Conservation (phyloP, 352 stramenopile genomes). For the Aphanomyces invadans region DNA sequence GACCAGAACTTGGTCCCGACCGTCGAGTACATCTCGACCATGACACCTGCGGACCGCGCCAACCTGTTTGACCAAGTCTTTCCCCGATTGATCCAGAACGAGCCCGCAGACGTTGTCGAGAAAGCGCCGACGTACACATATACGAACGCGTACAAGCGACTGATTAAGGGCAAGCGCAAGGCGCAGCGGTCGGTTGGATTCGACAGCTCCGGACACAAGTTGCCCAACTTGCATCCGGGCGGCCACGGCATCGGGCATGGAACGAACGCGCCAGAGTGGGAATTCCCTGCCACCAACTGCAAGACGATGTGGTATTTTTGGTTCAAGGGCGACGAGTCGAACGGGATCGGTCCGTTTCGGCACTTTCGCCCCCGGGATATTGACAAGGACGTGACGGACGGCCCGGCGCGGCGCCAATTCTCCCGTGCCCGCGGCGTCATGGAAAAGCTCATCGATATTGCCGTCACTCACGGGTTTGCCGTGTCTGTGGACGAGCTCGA, state of each 20-base stretch:
- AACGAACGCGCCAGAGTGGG: not conserved
- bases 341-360: slow-evolving; percentile 6
- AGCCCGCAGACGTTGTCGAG: slow-evolving; percentile 5
- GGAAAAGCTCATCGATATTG: slow-evolving; percentile 13
- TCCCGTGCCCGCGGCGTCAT: slow-evolving; percentile 5
- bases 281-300: slow-evolving; percentile 14
- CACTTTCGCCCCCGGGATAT: slow-evolving; percentile 7
- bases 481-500: slow-evolving; percentile 7
- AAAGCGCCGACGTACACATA: slow-evolving; percentile 11
- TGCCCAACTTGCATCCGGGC: not conserved
- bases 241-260: not conserved
- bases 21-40: not conserved
- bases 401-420: slow-evolving; percentile 4
- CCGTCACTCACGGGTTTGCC: slow-evolving; percentile 8
- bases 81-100: slow-evolving; percentile 13
- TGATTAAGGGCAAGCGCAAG: slow-evolving; percentile 16
- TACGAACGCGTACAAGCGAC: slow-evolving; percentile 14
- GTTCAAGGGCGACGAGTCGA: slow-evolving; percentile 10
- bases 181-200: not conserved
- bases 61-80: slow-evolving; percentile 7
- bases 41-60: not conserved
- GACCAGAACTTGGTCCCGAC: slow-evolving; percentile 8
- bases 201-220: not conserved
- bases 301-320: slow-evolving; percentile 17
- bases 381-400: slow-evolving; percentile 15